These are phyloP conservation scores for Eurotiales sp. DNA, from an alignment of 2,329 filamentous ascomycete species.

Conservation along the genomic window DNA sequence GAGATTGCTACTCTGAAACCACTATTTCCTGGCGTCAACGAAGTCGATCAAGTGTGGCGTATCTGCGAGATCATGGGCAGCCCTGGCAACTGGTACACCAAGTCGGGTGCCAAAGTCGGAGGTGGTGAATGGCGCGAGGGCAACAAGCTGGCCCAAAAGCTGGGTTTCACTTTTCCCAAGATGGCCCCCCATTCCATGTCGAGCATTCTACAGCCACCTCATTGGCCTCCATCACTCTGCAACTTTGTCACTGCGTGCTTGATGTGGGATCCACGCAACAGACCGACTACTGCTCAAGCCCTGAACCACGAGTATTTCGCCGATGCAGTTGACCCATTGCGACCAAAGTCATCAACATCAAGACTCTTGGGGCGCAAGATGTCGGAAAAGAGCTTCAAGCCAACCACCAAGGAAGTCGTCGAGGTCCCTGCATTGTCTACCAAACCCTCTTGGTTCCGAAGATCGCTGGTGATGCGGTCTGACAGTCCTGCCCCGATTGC, in stretches of 20 bases:
- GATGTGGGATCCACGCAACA: constrained; percentile 94
- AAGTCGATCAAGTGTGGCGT: constrained; percentile 98
- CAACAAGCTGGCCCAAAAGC: constrained; percentile 84
- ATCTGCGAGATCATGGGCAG: constrained; percentile 99
- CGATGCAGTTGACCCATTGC: constrained; percentile 85
- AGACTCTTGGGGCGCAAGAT: constrained; percentile 84
- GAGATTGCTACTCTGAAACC: constrained; percentile 96
- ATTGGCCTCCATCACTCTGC: constrained; percentile 84
- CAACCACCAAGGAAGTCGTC: constrained; percentile 58
- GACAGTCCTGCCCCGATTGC: constrained; percentile 62
- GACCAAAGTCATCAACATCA: constrained; percentile 86
- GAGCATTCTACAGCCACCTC: constrained; percentile 81
- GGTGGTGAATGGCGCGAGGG: constrained; percentile 98
- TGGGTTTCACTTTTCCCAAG: constrained; percentile 98
- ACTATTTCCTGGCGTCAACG: constrained; percentile 93
- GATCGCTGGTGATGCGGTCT: constrained; percentile 81
- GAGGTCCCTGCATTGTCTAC: constrained; percentile 61
- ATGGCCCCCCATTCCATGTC: constrained; percentile 98
- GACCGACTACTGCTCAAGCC: constrained; percentile 91
- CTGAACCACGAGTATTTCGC: constrained; percentile 90
- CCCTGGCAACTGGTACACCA: constrained; percentile 97
- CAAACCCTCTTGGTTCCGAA: constrained; percentile 95
- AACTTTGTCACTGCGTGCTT: constrained; percentile 98
- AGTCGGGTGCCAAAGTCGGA: constrained; percentile 77
- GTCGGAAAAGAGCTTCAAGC: constrained; percentile 69